Evolutionary conservation across 495 filamentous ascomycete genomes (phyloP).

Genomic region (Staphylotrichum longicolle): DNA sequence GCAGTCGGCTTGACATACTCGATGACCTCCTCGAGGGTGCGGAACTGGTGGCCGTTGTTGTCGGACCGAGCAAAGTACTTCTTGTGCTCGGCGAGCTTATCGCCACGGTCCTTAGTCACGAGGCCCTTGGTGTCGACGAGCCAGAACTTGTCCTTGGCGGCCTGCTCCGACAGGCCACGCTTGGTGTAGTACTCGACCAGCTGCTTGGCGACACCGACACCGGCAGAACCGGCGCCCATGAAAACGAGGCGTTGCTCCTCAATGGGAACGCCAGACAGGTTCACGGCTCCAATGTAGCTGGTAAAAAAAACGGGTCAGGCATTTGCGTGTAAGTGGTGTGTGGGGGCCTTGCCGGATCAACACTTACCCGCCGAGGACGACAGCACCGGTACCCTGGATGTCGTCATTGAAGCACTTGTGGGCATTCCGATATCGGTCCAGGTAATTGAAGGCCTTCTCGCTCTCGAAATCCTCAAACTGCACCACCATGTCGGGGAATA

Average conservation of each 20-base stretch:
- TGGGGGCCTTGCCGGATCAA: slow-evolving; percentile 4
- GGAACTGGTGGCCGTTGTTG: slow-evolving; percentile 88
- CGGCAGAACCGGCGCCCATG: slow-evolving; percentile 91
- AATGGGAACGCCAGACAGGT: slow-evolving; percentile 77
- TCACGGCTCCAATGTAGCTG: slow-evolving; percentile 87
- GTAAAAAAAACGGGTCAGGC: slow-evolving; percentile 9
- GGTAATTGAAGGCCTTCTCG: slow-evolving; percentile 81
- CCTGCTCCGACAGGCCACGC: slow-evolving; percentile 87
- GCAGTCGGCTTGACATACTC: slow-evolving; percentile 93
- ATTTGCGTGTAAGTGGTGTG: not conserved
- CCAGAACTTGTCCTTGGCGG: slow-evolving; percentile 89
- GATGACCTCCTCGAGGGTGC: slow-evolving; percentile 85
- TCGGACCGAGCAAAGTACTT: slow-evolving; percentile 92
- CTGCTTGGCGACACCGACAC: slow-evolving; percentile 96
- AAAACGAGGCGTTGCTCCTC: slow-evolving; percentile 94
- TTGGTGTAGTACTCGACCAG: slow-evolving; percentile 93
- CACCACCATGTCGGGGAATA: slow-evolving; percentile 89
- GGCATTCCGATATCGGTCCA: slow-evolving; percentile 79
- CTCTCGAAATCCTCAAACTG: slow-evolving; percentile 99
- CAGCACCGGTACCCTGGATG: slow-evolving; percentile 95
- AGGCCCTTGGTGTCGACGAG: slow-evolving; percentile 96
- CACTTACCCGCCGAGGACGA: slow-evolving; percentile 78
- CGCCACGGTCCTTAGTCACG: slow-evolving; percentile 89
- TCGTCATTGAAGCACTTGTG: slow-evolving; percentile 99
- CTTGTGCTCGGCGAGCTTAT: slow-evolving; percentile 94